These are phyloP conservation scores for Bipolaris victoriae DNA, from an alignment of 2,329 filamentous ascomycete genomes.

Conservation along the genomic window DNA sequence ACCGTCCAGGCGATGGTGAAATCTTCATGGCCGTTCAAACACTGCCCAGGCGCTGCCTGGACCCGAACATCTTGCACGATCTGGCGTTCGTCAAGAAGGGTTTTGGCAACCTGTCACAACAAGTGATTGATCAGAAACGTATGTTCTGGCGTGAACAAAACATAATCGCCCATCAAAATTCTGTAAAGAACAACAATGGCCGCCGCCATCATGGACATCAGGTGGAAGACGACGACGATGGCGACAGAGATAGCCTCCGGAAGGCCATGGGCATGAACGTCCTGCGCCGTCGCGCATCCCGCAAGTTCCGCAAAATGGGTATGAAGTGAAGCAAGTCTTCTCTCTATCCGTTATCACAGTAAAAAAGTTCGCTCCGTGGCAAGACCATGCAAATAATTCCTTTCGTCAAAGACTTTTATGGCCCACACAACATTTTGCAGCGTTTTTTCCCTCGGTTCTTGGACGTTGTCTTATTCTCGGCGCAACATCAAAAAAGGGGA, in stretches of 20 bases:
- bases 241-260: constrained; percentile 25
- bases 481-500: background rate
- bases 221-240: constrained; percentile 29
- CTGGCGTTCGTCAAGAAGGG: constrained; percentile 81
- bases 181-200: constrained; percentile 24
- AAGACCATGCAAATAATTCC: background rate
- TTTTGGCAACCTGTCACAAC: constrained; percentile 81
- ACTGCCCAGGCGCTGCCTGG: constrained; percentile 78
- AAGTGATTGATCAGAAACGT: constrained; percentile 77
- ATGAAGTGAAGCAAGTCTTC: constrained; percentile 13
- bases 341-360: background rate
- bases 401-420: background rate
- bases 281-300: constrained; percentile 32
- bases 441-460: background rate
- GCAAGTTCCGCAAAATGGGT: constrained; percentile 33
- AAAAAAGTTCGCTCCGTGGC: background rate
- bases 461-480: background rate
- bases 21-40: constrained; percentile 94
- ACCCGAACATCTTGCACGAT: constrained; percentile 82
- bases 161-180: constrained; percentile 32
- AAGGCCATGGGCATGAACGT: constrained; percentile 27
- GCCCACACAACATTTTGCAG: constrained; percentile 8
- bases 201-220: constrained; percentile 12
- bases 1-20: constrained; percentile 86
- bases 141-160: constrained; percentile 45